Conservation (phyloP, 2,329 filamentous ascomycete species). For the Stachybotrys chlorohalonatus region DNA sequence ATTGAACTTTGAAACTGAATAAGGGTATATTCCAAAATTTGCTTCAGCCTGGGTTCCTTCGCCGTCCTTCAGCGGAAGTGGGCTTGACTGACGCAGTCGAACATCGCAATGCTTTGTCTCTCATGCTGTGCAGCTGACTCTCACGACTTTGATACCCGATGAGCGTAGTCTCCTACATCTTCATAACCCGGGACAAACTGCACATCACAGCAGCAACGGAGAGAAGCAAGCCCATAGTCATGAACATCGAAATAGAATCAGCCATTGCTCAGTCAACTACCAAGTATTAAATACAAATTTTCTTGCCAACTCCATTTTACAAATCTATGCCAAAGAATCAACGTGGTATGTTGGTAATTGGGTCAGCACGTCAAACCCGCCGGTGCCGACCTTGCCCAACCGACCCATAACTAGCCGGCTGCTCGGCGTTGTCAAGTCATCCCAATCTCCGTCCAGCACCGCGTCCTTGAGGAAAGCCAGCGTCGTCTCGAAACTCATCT, state of each 20-base stretch:
- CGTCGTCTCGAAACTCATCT: conserved; percentile 99
- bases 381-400: conserved; percentile 77
- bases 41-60: no score
- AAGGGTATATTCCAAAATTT: no score
- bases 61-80: no score
- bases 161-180: no score
- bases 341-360: conserved; percentile 43
- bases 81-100: no score
- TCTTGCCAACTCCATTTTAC: neutral
- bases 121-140: no score
- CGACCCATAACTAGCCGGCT: conserved; percentile 81
- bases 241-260: neutral
- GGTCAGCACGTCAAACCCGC: conserved; percentile 80
- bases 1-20: no score
- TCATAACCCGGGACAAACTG: no score
- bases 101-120: no score
- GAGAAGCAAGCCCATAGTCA: no score
- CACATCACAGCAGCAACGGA: no score
- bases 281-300: neutral
- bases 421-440: conserved; percentile 78
- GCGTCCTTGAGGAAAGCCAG: conserved; percentile 89
- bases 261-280: neutral
- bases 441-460: conserved; percentile 80
- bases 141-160: no score
- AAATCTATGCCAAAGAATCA: conserved; percentile 17